phyloP scores from a whole-genome alignment of 345 rosid species.

The Adansonia digitata region DNA sequence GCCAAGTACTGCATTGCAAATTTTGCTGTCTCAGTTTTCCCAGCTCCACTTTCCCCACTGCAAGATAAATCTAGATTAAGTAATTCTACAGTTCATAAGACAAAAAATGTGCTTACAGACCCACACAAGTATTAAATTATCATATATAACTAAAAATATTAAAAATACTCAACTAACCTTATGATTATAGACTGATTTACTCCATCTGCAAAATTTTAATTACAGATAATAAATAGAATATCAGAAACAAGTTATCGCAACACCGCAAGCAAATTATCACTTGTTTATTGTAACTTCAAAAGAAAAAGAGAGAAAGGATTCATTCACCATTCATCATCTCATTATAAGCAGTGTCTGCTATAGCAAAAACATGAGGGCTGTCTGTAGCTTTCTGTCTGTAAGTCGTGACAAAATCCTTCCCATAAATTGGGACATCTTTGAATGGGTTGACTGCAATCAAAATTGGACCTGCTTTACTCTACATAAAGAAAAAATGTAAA shows the following conservation, averaged over 20 bases:
- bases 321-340: slow-evolving; percentile 90
- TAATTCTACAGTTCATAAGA: slow-evolving; percentile 7
- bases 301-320: slow-evolving; percentile 10
- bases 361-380: slow-evolving; percentile 78
- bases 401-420: slow-evolving; percentile 46
- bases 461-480: slow-evolving; percentile 96
- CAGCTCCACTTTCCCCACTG: slow-evolving; percentile 99
- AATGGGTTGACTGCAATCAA: slow-evolving; percentile 90
- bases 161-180: slow-evolving; percentile 48
- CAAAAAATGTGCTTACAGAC: background rate
- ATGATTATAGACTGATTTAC: slow-evolving; percentile 85
- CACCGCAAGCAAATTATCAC: background rate
- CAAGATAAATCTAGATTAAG: slow-evolving; percentile 11
- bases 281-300: slow-evolving; percentile 10
- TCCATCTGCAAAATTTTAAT: slow-evolving; percentile 53
- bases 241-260: slow-evolving; percentile 13
- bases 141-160: background rate
- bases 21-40: slow-evolving; percentile 98
- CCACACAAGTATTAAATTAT: slow-evolving; percentile 2
- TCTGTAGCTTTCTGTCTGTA: slow-evolving; percentile 58
- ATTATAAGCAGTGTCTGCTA: slow-evolving; percentile 74
- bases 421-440: slow-evolving; percentile 61
- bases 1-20: slow-evolving; percentile 86
- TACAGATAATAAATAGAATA: slow-evolving; percentile 13
- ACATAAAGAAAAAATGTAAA: slow-evolving; percentile 15